Base-by-base conservation (phyloP, 306 rosid genomes). In the Quercus gilva region DNA sequence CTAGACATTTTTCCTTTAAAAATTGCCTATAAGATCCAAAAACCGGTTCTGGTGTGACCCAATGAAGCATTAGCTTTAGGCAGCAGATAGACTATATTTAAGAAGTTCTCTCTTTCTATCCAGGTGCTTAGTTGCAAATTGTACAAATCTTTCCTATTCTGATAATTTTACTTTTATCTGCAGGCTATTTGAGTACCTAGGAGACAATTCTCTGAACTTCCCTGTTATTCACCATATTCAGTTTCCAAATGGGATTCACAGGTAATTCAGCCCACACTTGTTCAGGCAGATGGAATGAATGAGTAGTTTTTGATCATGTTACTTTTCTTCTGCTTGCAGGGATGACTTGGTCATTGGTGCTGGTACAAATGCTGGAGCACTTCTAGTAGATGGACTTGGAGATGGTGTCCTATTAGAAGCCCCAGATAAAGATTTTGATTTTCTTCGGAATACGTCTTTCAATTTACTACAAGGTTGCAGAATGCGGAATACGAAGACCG, bases 401-500 rank as follows among this genome's bases (percentile, higher is more conserved):
- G 99, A 93, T 45, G 99, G 99, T 55, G 13, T 95, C 84, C 93
- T 95, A 57, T 69, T 95, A 56, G 99, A 95, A 74, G 98, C 98
- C 78, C 72, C 81, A 25, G 96, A 91, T 86, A 86, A 91, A 83
- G 99, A 95, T 81, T 91, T 95, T 59, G 96, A 95, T 63, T 93
- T 93, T 72, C 82, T 95, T 31, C 90, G 98, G 80, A 89, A 91
- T 57, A 93, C 99, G 64, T 95, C 99, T 77, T 95, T 95, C 94
- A 95, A 95, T 84, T 87, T 95, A 81, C 92, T 95, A 67, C 99
- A 95, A 87, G 99, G 99, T 58, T 95, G 99, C 90, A 83, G 99
- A 89, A 95, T 95, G 99, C 88, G 99, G 69, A 95, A 95, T 65
- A 95, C 99, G 25, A 95, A 95, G 86, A 95, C 99, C 72, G 99